Base-by-base conservation (phyloP, 106 monocot genomes). In the Amphibolis antarctica region DNA sequence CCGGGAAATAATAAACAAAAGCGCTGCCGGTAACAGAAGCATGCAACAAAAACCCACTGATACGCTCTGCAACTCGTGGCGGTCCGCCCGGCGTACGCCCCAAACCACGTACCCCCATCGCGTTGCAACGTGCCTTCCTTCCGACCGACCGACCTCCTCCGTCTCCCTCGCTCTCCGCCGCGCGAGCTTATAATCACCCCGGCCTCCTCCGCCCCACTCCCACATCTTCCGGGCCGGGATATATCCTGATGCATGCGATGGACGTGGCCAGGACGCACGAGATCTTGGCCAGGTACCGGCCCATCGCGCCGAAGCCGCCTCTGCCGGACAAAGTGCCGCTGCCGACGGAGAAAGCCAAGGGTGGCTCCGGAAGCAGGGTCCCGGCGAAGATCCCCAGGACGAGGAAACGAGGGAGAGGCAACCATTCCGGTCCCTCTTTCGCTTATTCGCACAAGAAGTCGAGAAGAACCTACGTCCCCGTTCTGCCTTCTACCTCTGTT, bases 281-380 rank as follows among this genome's bases (percentile, higher is more conserved):
- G 79, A 98, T 98, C 75, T 68, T 98, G 71, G 66, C 96, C 20
- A 59, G 84, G 63, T 98, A 80, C 80, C 60, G 86, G 19, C 90
- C 90, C 64, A 98, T 90, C 50, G 96, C 90, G 31, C 96, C 96
- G 21, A 89, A 74, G 62, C 90, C 96, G 13, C 54, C 61, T 22
- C 23, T 74, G 42, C 43, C 47, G 5, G 59, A 69, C 28, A 69
- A 52, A 70, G 42, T 63, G 13, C 59, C 44, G 29, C 13, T 71
- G 29, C 59, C 76, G 50, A 42, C 21, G 36, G 81, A 72, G 66
- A 66, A 69, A 29, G 31, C 71, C 19, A 22, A 28, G 12, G 19
- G 59, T 1, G 14, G 66, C 14, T 22, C 30, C 36, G 26, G 20
- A 5, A 61, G 55, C 4, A 48, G 71, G 11, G 5, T 62, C 25